Percentiles rank a stretch among this genome's conserved stretches.
These are phyloP conservation scores for Ceratocystis smalleyi DNA, from an alignment of 2,329 filamentous ascomycete species.

Conservation along the genomic window DNA sequence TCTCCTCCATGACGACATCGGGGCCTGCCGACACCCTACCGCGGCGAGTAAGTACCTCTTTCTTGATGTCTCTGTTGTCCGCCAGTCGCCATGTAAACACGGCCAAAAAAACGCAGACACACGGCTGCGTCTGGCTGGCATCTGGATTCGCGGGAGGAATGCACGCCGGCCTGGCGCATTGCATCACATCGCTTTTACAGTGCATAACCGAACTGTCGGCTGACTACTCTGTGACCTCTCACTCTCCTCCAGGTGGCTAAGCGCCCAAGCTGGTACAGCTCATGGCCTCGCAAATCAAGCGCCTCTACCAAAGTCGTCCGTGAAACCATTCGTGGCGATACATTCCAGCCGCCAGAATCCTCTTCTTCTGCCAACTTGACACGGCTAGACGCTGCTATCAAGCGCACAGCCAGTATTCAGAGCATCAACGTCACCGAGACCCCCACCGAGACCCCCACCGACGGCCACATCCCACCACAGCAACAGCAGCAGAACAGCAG, in stretches of 20 bases:
- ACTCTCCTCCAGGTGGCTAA: constrained; percentile 31
- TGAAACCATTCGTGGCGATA: constrained; percentile 45
- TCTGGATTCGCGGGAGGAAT: background rate
- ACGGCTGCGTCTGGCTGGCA: background rate
- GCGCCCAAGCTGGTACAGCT: constrained; percentile 46
- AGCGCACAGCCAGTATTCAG: constrained; percentile 21
- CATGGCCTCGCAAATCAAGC: constrained; percentile 44
- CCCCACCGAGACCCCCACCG: background rate
- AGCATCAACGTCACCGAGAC: constrained; percentile 17
- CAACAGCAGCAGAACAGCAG: background rate
- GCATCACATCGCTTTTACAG: background rate
- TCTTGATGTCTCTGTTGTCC: background rate
- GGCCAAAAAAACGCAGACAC: constrained; percentile 1
- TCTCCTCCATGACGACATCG: background rate
- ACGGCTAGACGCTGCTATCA: constrained; percentile 30
- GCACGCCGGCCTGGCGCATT: background rate
- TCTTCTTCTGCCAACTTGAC: constrained; percentile 33
- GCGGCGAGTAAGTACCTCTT: constrained; percentile 3
- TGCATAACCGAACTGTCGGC: background rate
- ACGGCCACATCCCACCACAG: background rate
- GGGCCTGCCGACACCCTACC: background rate
- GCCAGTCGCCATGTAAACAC: background rate
- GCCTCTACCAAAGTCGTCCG: constrained; percentile 45
- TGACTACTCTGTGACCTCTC: background rate
- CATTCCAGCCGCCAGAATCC: constrained; percentile 31